Conservation (phyloP, 257 asterid genomes). For the Solanum gandarillasii region DNA sequence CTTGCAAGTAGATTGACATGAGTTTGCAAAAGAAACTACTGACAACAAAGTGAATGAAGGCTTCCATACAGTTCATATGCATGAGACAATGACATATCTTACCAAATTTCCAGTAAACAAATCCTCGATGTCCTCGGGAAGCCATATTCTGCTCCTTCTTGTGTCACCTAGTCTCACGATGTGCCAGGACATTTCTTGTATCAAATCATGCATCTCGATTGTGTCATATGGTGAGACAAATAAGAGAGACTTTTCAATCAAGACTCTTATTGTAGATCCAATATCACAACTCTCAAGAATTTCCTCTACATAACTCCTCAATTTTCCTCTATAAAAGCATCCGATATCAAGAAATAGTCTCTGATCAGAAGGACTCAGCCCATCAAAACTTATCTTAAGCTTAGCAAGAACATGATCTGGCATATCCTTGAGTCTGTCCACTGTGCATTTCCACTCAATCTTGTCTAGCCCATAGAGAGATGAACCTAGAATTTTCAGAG, state of each 20-base stretch:
- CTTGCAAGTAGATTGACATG: neutral
- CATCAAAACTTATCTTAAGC: conserved; percentile 5
- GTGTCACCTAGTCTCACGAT: neutral
- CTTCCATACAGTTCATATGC: neutral
- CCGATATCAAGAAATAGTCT: neutral
- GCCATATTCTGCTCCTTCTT: conserved; percentile 2
- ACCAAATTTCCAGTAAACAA: conserved; percentile 1
- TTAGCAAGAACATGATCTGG: neutral
- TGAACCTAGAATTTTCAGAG: conserved; percentile 7
- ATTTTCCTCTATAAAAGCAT: neutral
- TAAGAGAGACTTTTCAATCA: conserved; percentile 1
- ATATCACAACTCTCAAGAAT: neutral
- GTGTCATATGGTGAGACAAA: neutral
- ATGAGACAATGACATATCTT: neutral
- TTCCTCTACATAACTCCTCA: neutral
- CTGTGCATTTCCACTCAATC: neutral
- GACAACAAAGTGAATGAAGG: neutral
- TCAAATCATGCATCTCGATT: conserved; percentile 6
- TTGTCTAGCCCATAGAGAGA: neutral
- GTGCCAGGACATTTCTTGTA: conserved; percentile 3
- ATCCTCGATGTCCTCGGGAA: neutral
- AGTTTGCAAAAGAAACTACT: neutral
- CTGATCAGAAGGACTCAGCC: neutral
- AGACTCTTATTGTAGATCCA: neutral
- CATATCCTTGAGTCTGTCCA: neutral